Conservation (phyloP, 2,329 filamentous ascomycete genomes). For the Nemania serpens region DNA sequence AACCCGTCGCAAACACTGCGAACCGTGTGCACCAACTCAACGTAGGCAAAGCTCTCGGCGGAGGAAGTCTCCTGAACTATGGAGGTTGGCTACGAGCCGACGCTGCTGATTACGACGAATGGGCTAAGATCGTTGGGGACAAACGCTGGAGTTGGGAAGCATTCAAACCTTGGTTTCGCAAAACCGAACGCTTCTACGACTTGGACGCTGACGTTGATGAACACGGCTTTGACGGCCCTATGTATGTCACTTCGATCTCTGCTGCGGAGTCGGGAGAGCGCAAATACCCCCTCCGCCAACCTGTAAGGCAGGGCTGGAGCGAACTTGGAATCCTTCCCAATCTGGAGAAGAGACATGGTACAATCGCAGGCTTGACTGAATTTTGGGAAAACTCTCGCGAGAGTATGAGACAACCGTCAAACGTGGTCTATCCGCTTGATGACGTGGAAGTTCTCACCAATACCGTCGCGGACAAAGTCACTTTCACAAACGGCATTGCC, state of each 20-base stretch:
- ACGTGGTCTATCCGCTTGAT: constrained; percentile 31
- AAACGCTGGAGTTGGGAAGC: constrained; percentile 50
- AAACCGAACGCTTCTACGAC: constrained; percentile 39
- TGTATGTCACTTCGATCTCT: constrained; percentile 33
- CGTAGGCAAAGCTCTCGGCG: constrained; percentile 35
- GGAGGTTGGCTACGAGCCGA: constrained; percentile 38
- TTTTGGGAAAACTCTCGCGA: constrained; percentile 34
- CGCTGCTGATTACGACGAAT: constrained; percentile 36
- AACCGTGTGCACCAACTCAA: constrained; percentile 30
- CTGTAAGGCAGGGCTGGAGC: constrained; percentile 40
- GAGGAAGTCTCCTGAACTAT: constrained; percentile 35
- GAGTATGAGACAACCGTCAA: constrained; percentile 31
- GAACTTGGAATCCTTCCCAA: constrained; percentile 38
- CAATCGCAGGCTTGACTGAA: constrained; percentile 42
- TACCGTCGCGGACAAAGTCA: constrained; percentile 25
- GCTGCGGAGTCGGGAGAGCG: constrained; percentile 34
- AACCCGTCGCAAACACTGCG: constrained; percentile 27
- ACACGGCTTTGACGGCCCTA: constrained; percentile 39
- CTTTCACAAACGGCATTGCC: constrained; percentile 26
- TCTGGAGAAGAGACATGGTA: constrained; percentile 38
- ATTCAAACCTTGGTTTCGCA: constrained; percentile 52
- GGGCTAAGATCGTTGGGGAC: constrained; percentile 29
- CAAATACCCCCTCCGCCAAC: constrained; percentile 42
- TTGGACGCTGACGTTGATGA: constrained; percentile 38
- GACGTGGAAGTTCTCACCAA: constrained; percentile 30